Evolutionary conservation across 768 basidiomycete species (phyloP), one percentile per base, ranked within the genome.

Genomic region (Tulasnella sp.): DNA sequence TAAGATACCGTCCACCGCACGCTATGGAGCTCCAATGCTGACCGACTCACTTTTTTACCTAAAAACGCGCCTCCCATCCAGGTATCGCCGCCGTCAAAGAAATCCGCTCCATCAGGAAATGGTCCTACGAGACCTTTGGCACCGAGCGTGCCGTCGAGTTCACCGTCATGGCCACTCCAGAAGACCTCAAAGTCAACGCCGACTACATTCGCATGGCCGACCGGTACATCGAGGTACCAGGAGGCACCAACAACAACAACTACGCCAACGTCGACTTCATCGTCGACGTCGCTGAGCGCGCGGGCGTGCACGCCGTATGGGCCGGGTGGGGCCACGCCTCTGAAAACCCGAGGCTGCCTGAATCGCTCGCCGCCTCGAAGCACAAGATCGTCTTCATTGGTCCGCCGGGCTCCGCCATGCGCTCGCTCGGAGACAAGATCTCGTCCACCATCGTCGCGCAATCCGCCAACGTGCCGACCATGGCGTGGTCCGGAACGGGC

Each of bases 141-240:
- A 92, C 92, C 78, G 98, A 99, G 85, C 93, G 96, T 83, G 95
- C 94, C 78, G 90, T 99, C 87, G 97, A 99, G 86, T 99, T 99
- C 89, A 97, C 96, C 54, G 98, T 99, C 81, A 99, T 99, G 98
- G 96, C 98, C 76, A 99, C 98, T 18, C 98, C 98, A 34, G 98
- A 99, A 86, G 97, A 98, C 88, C 89, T 99, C 82, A 96, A 96
- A 86, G 97, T 98, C 86, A 99, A 99, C 84, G 98, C 98, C 44
- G 98, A 99, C 84, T 99, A 99, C 87, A 99, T 99, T 86, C 94
- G 98, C 82, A 99, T 99, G 98, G 98, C 98, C 64, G 98, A 99
- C 86, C 93, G 96, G 84, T 99, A 98, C 85, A 94, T 99, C 85
- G 98, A 99, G 87, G 98, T 99, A 12, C 97, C 98, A 28, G 98